Evolutionary conservation across 129 eudicot species (phyloP).

Genomic region (Dittrichia graveolens): DNA sequence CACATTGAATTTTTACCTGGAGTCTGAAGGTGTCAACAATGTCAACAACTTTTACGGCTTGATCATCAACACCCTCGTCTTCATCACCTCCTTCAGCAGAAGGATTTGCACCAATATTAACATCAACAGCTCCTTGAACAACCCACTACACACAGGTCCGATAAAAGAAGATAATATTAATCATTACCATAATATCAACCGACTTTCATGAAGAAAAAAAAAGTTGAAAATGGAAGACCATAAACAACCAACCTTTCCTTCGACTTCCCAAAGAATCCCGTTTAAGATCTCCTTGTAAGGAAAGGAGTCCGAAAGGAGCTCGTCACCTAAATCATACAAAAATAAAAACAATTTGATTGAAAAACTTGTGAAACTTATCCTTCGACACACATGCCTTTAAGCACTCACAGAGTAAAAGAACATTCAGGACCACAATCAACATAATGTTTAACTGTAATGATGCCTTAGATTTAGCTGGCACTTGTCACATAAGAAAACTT

Average conservation of each 20-base stretch:
- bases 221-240: background rate
- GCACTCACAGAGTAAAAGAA: too few species aligned
- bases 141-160: conserved; percentile 58
- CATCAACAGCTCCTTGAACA: conserved; percentile 66
- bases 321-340: conserved; percentile 51
- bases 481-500: too few species aligned
- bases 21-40: conserved; percentile 89
- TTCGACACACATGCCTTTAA: too few species aligned
- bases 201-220: background rate
- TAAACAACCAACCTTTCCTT: conserved; percentile 50
- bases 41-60: conserved; percentile 75
- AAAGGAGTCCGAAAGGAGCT: conserved; percentile 79
- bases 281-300: conserved; percentile 57
- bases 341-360: too few species aligned
- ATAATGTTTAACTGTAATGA: too few species aligned
- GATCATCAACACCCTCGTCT: conserved; percentile 78
- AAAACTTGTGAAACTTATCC: too few species aligned
- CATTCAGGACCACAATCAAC: too few species aligned
- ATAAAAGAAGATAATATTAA: background rate
- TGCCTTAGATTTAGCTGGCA: too few species aligned
- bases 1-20: conserved; percentile 46
- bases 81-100: conserved; percentile 77
- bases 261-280: conserved; percentile 75
- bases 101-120: conserved; percentile 73
- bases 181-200: conserved; percentile 3